Percentiles rank a stretch among this genome's conserved stretches.
These are phyloP conservation scores for Vitis riparia DNA, from an alignment of 164 flowering plant genomes.

Conservation along the genomic window DNA sequence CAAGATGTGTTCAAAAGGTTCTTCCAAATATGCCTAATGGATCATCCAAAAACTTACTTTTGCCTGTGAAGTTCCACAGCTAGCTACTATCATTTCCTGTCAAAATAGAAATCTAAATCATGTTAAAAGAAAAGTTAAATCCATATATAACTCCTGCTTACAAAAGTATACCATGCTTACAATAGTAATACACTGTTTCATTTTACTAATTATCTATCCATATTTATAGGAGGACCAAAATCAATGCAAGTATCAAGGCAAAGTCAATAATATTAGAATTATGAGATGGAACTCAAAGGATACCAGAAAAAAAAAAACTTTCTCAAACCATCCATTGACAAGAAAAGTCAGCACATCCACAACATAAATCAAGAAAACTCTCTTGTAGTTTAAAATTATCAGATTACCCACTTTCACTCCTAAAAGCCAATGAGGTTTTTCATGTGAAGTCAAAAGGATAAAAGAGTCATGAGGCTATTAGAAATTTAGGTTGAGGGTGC, in stretches of 20 bases:
- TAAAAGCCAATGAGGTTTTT: too few species aligned
- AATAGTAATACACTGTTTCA: not conserved
- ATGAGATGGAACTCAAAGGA: not conserved
- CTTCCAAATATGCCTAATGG: not conserved
- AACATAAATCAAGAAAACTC: too few species aligned
- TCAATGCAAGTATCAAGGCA: too few species aligned
- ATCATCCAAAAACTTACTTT: constrained; percentile 39
- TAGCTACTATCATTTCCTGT: constrained; percentile 90
- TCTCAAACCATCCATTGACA: too few species aligned
- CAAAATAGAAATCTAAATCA: constrained; percentile 6
- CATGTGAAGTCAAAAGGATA: too few species aligned
- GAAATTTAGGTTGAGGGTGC: too few species aligned
- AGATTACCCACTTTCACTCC: too few species aligned
- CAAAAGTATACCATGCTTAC: not conserved
- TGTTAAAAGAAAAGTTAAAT: not conserved
- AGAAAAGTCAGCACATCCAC: too few species aligned
- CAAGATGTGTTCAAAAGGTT: not conserved
- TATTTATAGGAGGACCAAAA: not conserved
- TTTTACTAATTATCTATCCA: not conserved
- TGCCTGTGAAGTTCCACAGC: constrained; percentile 38
- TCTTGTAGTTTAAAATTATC: too few species aligned
- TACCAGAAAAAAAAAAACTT: not conserved
- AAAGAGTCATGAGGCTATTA: too few species aligned
- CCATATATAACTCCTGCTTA: not conserved
- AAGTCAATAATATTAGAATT: too few species aligned